A percentile compares a stretch with the other conserved stretches of the same genome.
Conservation (phyloP, 2,329 filamentous ascomycete species). For the Pseudogymnoascus sp. region DNA sequence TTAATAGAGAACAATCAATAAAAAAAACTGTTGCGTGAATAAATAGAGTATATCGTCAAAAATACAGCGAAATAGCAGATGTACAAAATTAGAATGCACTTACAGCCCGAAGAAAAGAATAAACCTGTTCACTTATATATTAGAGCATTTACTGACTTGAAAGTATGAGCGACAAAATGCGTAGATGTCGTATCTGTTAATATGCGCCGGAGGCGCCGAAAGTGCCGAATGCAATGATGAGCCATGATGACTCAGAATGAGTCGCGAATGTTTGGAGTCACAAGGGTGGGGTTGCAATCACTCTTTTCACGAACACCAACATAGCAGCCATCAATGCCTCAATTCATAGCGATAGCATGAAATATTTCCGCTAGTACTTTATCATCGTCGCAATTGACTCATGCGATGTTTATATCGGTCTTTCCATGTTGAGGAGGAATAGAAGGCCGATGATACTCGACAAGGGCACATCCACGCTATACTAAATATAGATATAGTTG, state of each 20-base stretch:
- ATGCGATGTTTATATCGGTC: neutral
- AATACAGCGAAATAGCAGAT: neutral
- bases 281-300: neutral
- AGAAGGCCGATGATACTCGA: neutral
- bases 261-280: neutral
- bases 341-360: neutral
- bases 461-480: neutral
- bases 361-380: neutral
- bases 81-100: neutral
- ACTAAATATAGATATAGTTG: neutral
- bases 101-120: neutral
- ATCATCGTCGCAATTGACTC: neutral
- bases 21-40: neutral
- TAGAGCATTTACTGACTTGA: neutral
- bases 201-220: neutral
- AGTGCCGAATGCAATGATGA: neutral
- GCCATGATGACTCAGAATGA: conserved; percentile 6
- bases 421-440: neutral
- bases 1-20: neutral
- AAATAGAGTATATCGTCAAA: neutral
- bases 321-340: neutral
- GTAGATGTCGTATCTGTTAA: neutral
- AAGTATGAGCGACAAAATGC: neutral
- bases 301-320: neutral
- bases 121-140: neutral